Conservation (phyloP, 441 rosid genomes). For the Metrosideros polymorpha region DNA sequence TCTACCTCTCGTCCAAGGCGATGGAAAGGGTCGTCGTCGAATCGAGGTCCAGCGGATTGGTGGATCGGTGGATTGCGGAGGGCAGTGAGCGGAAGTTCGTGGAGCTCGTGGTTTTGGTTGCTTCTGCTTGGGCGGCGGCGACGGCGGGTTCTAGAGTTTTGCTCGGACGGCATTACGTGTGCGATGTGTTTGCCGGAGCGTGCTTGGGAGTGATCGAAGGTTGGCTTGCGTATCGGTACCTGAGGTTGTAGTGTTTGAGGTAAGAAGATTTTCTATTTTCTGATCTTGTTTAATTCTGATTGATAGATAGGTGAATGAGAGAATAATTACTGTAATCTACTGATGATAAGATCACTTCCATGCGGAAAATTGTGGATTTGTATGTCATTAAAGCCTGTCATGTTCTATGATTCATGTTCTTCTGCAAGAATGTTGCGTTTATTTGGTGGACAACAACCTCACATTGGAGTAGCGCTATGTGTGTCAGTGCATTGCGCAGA, state of each 20-base stretch:
- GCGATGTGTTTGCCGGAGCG: constrained; percentile 66
- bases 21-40: constrained; percentile 2
- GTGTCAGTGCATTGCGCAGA: not conserved
- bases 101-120: constrained; percentile 18
- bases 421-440: not conserved
- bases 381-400: not conserved
- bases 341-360: not conserved
- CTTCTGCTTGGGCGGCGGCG: constrained; percentile 53
- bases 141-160: constrained; percentile 76
- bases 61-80: constrained; percentile 7
- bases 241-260: constrained; percentile 27
- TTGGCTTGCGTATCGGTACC: constrained; percentile 37
- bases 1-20: constrained; percentile 20
- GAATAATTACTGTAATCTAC: not conserved
- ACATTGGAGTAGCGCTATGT: not conserved
- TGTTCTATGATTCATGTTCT: not conserved
- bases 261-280: not conserved
- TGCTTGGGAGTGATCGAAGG: constrained; percentile 66
- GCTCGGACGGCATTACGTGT: constrained; percentile 67
- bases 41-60: not conserved
- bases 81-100: constrained; percentile 1
- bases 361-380: not conserved
- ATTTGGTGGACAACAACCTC: not conserved
- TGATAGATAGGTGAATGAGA: not conserved
- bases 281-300: not conserved